phyloP scores from a whole-genome alignment of 2,329 filamentous ascomycete genomes.

The Botryosphaeria dothidea region DNA sequence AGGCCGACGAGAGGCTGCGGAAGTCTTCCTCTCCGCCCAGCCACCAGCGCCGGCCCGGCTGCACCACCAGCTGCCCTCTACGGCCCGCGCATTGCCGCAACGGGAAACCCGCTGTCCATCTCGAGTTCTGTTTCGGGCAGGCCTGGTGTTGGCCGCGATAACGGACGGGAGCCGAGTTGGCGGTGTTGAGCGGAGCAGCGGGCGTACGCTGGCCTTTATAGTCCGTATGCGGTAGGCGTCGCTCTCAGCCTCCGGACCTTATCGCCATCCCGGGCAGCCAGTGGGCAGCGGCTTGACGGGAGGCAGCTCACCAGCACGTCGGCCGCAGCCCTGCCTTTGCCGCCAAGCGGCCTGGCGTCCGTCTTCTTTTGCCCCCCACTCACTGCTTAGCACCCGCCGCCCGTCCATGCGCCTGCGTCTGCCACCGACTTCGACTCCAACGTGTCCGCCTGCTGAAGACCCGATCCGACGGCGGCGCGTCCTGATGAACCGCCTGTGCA shows the following conservation, averaged over 20 bases:
- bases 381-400: neutral
- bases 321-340: neutral
- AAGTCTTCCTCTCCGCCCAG: neutral
- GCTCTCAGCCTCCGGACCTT: neutral
- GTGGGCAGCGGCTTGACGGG: neutral
- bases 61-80: conserved; percentile 7
- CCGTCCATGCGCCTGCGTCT: neutral
- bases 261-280: neutral
- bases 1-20: too few relatives aligned
- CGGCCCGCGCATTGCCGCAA: conserved; percentile 10
- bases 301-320: neutral
- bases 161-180: neutral
- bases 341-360: conserved; percentile 1
- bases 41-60: neutral
- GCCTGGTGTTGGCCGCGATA: neutral
- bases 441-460: neutral
- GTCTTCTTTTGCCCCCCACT: neutral
- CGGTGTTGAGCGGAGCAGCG: neutral
- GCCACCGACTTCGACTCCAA: neutral
- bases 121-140: neutral
- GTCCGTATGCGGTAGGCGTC: neutral
- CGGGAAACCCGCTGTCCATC: neutral
- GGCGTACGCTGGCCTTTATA: neutral
- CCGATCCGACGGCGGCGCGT: neutral
- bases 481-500: conserved; percentile 1